These are phyloP conservation scores for Helianthus tuberosus DNA, from an alignment of 129 eudicot genomes.

Conservation along the genomic window DNA sequence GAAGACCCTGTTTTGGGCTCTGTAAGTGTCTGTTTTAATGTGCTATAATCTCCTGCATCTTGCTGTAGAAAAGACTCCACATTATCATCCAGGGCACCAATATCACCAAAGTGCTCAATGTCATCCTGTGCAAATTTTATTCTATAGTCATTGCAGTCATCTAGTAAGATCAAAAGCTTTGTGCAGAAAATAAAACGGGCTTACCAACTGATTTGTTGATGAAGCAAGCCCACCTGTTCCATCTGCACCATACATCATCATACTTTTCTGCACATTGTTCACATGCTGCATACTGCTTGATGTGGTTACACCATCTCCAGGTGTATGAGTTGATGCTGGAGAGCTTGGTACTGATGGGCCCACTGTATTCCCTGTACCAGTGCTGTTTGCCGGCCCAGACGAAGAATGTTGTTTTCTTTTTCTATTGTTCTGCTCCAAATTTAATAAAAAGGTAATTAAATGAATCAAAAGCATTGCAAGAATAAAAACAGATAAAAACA, in stretches of 20 bases:
- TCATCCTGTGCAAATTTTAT: slow-evolving; percentile 65
- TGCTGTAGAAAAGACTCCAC: slow-evolving; percentile 91
- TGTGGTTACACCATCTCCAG: slow-evolving; percentile 85
- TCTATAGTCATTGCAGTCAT: background rate
- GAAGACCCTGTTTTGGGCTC: slow-evolving; percentile 80
- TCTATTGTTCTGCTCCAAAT: slow-evolving; percentile 64
- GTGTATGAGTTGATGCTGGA: slow-evolving; percentile 92
- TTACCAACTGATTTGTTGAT: slow-evolving; percentile 89
- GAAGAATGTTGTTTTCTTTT: slow-evolving; percentile 96
- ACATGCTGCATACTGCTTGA: slow-evolving; percentile 85
- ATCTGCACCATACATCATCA: slow-evolving; percentile 90
- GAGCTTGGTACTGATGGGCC: slow-evolving; percentile 88
- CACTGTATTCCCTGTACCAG: slow-evolving; percentile 95
- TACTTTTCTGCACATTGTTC: slow-evolving; percentile 70
- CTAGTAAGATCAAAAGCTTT: slow-evolving; percentile 9
- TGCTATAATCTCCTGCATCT: slow-evolving; percentile 92
- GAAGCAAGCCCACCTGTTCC: slow-evolving; percentile 84
- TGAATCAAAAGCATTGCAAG: background rate
- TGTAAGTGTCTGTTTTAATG: slow-evolving; percentile 72
- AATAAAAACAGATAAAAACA: background rate
- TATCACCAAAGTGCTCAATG: slow-evolving; percentile 84
- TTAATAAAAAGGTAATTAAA: slow-evolving; percentile 16
- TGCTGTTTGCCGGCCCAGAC: slow-evolving; percentile 97
- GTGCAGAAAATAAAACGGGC: slow-evolving; percentile 10
- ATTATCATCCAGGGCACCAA: slow-evolving; percentile 73